Percentiles rank a stretch among this genome's conserved stretches.
Evolutionary conservation across 108 stramenopile genomes (phyloP).

Genomic region (Schizochytrium sp.): DNA sequence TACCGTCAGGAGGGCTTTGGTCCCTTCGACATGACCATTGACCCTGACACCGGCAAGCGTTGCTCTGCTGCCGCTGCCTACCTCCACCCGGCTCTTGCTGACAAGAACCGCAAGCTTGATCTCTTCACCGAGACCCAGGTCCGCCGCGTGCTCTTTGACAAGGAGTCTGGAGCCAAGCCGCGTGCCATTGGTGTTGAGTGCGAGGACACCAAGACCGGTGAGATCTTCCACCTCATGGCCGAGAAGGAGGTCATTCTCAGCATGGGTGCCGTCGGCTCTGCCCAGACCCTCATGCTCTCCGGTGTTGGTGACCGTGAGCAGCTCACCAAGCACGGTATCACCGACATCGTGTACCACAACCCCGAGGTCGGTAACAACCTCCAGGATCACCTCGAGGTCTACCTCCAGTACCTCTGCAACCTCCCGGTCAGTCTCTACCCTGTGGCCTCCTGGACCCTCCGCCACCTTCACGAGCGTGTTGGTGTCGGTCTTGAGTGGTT

Average conservation of each 20-base stretch:
- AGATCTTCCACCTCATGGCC: constrained; percentile 62
- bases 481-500: constrained; percentile 67
- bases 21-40: constrained; percentile 54
- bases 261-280: constrained; percentile 68
- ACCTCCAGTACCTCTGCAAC: constrained; percentile 59
- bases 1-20: constrained; percentile 69
- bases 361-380: constrained; percentile 72
- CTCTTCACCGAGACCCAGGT: constrained; percentile 71
- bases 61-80: constrained; percentile 49
- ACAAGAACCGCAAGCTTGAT: constrained; percentile 69
- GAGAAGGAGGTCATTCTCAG: constrained; percentile 67
- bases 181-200: constrained; percentile 72
- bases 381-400: constrained; percentile 69
- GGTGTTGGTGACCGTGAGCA: constrained; percentile 67
- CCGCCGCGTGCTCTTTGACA: constrained; percentile 66
- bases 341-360: constrained; percentile 61
- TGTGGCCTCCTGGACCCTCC: constrained; percentile 31
- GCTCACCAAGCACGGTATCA: constrained; percentile 61
- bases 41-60: constrained; percentile 56
- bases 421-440: constrained; percentile 59
- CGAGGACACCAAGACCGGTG: constrained; percentile 48
- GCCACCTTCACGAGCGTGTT: constrained; percentile 63
- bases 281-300: constrained; percentile 69
- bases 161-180: constrained; percentile 62
- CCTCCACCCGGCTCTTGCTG: constrained; percentile 20